A percentile compares a stretch with the other conserved stretches of the same genome.
Conservation (phyloP, 1,284 basidiomycete species). For the Puccinia polysora region DNA sequence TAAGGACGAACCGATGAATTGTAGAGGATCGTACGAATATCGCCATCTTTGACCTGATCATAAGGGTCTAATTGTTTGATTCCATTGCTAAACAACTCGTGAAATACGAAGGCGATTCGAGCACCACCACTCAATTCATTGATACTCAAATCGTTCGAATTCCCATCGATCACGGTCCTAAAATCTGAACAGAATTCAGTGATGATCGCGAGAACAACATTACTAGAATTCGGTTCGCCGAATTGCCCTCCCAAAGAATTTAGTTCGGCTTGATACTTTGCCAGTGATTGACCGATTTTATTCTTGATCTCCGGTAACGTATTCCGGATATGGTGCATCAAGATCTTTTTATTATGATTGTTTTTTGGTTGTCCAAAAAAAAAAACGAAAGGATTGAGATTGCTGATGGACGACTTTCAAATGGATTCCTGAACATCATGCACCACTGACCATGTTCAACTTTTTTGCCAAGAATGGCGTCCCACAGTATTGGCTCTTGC, state of each 20-base stretch:
- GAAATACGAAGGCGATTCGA: conserved; percentile 95
- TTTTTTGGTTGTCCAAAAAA: not conserved
- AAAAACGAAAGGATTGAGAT: too few relatives aligned
- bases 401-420: too few relatives aligned
- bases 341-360: conserved; percentile 61
- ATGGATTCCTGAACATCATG: too few relatives aligned
- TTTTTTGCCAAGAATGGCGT: conserved; percentile 95
- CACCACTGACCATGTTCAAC: conserved; percentile 75
- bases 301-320: conserved; percentile 96
- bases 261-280: conserved; percentile 81
- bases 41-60: conserved; percentile 95
- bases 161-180: conserved; percentile 92
- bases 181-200: conserved; percentile 97
- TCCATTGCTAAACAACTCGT: conserved; percentile 94
- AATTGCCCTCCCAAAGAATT: conserved; percentile 76
- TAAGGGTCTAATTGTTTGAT: conserved; percentile 94
- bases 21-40: conserved; percentile 90
- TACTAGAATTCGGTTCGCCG: conserved; percentile 76
- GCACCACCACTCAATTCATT: conserved; percentile 96
- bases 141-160: conserved; percentile 85
- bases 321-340: conserved; percentile 96
- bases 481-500: conserved; percentile 91
- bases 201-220: conserved; percentile 87
- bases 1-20: conserved; percentile 77
- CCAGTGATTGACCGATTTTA: conserved; percentile 77